These are phyloP conservation scores for Papilionanthe hybrid DNA, from an alignment of 116 monocot species.

Conservation along the genomic window DNA sequence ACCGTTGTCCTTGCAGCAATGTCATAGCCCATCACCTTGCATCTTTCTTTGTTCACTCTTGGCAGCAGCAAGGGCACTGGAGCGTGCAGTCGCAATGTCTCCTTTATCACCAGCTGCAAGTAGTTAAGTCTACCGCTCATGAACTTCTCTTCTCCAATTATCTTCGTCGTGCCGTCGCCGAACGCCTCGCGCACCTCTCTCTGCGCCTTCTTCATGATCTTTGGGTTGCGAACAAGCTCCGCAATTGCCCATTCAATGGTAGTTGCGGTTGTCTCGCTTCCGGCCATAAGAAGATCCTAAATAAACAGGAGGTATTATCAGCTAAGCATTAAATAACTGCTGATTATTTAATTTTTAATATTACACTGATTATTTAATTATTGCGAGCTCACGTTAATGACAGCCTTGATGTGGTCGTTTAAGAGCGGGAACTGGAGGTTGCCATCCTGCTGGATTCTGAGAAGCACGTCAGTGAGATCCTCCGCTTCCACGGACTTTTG, in stretches of 20 bases:
- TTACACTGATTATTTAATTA: not conserved
- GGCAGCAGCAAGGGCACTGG: too few species aligned
- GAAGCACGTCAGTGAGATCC: constrained; percentile 11
- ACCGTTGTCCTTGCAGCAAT: too few species aligned
- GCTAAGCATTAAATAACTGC: not conserved
- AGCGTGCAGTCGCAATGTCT: too few species aligned
- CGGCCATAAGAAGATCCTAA: constrained; percentile 10
- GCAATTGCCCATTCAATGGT: constrained; percentile 10
- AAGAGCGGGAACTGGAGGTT: not conserved
- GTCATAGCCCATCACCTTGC: too few species aligned
- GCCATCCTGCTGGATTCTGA: constrained; percentile 5
- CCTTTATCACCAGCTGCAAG: too few species aligned
- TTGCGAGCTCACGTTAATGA: not conserved
- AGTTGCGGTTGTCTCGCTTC: constrained; percentile 4
- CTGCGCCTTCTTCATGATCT: constrained; percentile 9
- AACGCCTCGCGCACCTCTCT: not conserved
- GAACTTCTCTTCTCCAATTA: not conserved
- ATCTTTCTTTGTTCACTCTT: too few species aligned
- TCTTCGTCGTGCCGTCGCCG: not conserved
- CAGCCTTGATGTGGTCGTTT: constrained; percentile 6
- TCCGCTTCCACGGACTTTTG: not conserved
- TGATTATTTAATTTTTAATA: not conserved
- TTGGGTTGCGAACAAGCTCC: constrained; percentile 7
- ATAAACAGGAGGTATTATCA: not conserved
- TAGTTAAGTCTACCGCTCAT: too few species aligned